Evolutionary conservation across 1,284 basidiomycete species (phyloP), one percentile per base, ranked within the genome.

Genomic region (Erythrobasidium hasegawianum): DNA sequence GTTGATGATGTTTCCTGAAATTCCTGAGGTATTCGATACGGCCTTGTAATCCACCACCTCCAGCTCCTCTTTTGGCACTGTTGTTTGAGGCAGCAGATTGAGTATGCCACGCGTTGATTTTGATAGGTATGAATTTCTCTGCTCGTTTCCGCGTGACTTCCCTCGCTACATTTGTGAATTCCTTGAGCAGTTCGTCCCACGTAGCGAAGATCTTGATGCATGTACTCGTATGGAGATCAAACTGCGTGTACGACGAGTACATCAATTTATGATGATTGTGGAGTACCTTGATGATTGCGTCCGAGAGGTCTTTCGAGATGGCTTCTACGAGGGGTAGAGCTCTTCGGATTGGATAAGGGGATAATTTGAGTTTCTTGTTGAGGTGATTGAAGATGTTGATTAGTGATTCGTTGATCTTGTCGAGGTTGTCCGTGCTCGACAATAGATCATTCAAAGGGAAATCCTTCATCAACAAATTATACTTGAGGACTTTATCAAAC

Each of bases 381-480:
- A 98, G 85, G 76, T 97, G 95, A 0, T 84, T 84, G 74, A 97
- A 97, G 75, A 98, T 94, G 71, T 89, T 82, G 10, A 84, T 79
- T 20, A 97, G 81, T 0, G 90, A 86, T 76, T 96, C 91, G 75
- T 93, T 86, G 45, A 96, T 88, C 81, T 94, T 97, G 75, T 90
- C 88, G 2, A 98, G 85, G 33, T 33, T 33, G 76, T 97, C 94
- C 0, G 94, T 96, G 0, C 96, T 92, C 2, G 94, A 90, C 18
- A 98, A 83, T 14, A 98, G 85, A 76, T 97, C 94, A 76, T 97
- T 95, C 45, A 98, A 81, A 0, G 96, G 96, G 74, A 98, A 97
- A 75, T 99, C 96, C 78, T 95, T 96, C 95, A 98, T 97, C 68
- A 98, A 83, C 70, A 90, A 86, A 75, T 98, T 97, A 81, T 97